Base-by-base conservation (phyloP, 2,329 filamentous ascomycete genomes). In the Furcasterigmium sp. region DNA sequence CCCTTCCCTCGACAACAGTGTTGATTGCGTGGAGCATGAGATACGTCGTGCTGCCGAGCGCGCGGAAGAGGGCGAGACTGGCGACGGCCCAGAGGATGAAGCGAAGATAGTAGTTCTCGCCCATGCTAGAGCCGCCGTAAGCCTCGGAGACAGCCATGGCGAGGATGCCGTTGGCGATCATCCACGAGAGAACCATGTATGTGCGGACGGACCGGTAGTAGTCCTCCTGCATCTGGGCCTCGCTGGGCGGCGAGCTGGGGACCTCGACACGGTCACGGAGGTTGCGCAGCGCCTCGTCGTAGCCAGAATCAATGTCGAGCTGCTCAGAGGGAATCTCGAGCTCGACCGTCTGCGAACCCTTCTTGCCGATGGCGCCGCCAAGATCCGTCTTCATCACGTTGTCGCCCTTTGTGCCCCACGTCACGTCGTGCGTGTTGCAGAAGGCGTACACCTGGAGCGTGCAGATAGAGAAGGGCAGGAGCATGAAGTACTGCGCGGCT, bases 401-500 rank as follows among this genome's bases (percentile, higher is more conserved):
- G 75, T 98, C 93, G 56, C 93, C 93, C 67, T 97, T 98, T 34
- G 93, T 98, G 58, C 91, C 91, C 91, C 91, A 96, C 4, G 91
- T 94, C 51, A 96, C 93, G 59, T 96, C 91, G 75, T 96, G 91
- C 20, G 91, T 95, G 68, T 96, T 96, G 69, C 91, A 97, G 68
- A 98, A 98, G 48, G 91, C 91, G 67, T 97, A 98, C 45, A 98
- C 93, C 65, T 98, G 93, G 3, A 98, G 76, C 0, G 89, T 97
- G 71, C 93, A 97, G 65, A 98, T 95, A 70, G 97, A 98, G 30
- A 77, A 84, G 0, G 93, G 93, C 28, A 98, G 75, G 20, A 98
- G 81, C 37, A 91, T 77, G 62, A 98, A 96, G 72, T 98, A 98
- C 62, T 96, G 91, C 1, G 76, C 80, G 0, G 87, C 83, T 0